Percentiles rank a stretch among this genome's conserved stretches.
Conservation (phyloP, 345 rosid genomes). For the Rhizophora apiculata region DNA sequence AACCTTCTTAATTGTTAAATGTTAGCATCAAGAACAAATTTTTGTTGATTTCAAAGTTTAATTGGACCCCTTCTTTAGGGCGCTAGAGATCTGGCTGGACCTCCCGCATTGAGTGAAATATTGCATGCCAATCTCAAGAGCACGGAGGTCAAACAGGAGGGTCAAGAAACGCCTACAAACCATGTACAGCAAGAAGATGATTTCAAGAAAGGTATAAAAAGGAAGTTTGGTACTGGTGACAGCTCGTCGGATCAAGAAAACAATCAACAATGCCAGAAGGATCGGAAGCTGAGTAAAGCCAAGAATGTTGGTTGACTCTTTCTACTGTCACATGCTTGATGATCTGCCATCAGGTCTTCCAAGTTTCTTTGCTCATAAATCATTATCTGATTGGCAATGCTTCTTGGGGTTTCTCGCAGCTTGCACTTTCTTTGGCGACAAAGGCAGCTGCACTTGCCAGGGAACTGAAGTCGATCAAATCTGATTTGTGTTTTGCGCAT, state of each 20-base stretch:
- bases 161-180: constrained; percentile 5
- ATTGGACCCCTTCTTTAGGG: constrained; percentile 43
- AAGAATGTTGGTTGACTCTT: constrained; percentile 50
- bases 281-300: constrained; percentile 56
- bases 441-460: constrained; percentile 78
- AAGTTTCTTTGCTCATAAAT: background rate
- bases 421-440: constrained; percentile 81
- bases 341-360: background rate
- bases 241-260: constrained; percentile 34
- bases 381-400: background rate
- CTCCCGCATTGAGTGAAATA: constrained; percentile 73
- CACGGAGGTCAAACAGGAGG: constrained; percentile 29
- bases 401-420: constrained; percentile 38
- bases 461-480: constrained; percentile 66
- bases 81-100: constrained; percentile 72
- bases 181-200: constrained; percentile 24
- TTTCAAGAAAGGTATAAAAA: constrained; percentile 45
- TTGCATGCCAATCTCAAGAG: constrained; percentile 45
- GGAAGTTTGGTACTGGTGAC: constrained; percentile 57
- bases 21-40: no score
- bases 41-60: background rate
- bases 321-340: background rate
- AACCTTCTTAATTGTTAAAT: background rate
- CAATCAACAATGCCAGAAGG: constrained; percentile 33
- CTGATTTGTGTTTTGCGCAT: constrained; percentile 71